Evolutionary conservation across 306 rosid genomes (phyloP).

Genomic region (Lagenaria siceraria): DNA sequence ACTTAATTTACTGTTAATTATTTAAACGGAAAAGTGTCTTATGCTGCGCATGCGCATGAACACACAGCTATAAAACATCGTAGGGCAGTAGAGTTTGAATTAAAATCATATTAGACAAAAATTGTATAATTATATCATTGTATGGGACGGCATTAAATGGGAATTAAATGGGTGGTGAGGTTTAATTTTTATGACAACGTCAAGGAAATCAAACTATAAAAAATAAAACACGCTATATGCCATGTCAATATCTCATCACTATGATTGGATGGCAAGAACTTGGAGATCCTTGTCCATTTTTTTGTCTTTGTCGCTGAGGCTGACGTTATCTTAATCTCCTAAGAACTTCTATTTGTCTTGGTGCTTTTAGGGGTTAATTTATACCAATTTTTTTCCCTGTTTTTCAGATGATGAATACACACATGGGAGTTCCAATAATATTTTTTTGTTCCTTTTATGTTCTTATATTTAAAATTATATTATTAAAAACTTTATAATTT

Average conservation of each 20-base stretch:
- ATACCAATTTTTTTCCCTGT: background rate
- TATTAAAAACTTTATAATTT: background rate
- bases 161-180: background rate
- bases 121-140: background rate
- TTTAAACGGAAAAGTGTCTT: background rate
- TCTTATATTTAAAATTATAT: too few relatives aligned
- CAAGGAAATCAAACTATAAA: background rate
- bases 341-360: background rate
- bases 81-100: background rate
- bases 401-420: too few relatives aligned
- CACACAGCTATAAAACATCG: background rate
- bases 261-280: background rate
- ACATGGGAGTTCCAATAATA: too few relatives aligned
- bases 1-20: too few relatives aligned
- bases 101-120: background rate
- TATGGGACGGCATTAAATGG: background rate
- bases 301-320: background rate
- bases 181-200: background rate
- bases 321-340: background rate
- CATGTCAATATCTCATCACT: background rate
- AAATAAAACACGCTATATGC: background rate
- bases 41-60: background rate
- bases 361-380: background rate
- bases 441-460: too few relatives aligned
- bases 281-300: background rate